Conservation (phyloP, 2,329 filamentous ascomycete species). For the Fusarium oxysporum region DNA sequence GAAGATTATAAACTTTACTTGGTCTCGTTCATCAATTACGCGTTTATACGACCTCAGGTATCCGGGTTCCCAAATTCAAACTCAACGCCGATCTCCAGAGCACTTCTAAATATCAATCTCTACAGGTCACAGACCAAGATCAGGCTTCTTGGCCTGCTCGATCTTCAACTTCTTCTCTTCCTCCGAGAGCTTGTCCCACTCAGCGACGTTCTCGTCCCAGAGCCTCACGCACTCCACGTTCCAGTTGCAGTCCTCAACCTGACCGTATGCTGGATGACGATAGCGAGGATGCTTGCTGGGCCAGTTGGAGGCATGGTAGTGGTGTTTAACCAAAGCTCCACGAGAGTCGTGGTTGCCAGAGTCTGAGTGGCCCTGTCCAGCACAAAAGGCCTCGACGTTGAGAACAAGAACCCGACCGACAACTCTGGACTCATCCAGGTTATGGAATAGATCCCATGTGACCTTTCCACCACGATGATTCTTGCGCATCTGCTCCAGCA, state of each 20-base stretch:
- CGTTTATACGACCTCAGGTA: constrained; percentile 9
- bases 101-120: constrained; percentile 14
- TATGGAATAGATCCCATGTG: constrained; percentile 74
- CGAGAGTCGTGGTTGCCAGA: constrained; percentile 76
- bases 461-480: constrained; percentile 54
- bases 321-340: constrained; percentile 76
- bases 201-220: constrained; percentile 74
- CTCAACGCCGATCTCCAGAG: constrained; percentile 16
- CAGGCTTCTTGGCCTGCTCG: constrained; percentile 47
- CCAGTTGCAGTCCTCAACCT: constrained; percentile 80
- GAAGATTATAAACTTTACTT: background rate
- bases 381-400: constrained; percentile 78
- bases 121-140: background rate
- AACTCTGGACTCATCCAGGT: constrained; percentile 73
- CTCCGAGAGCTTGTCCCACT: constrained; percentile 67
- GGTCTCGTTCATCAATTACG: background rate
- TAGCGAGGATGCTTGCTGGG: constrained; percentile 73
- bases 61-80: constrained; percentile 11
- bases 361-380: constrained; percentile 78
- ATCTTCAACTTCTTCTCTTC: constrained; percentile 68
- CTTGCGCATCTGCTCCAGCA: constrained; percentile 72
- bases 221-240: constrained; percentile 69
- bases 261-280: constrained; percentile 75
- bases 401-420: constrained; percentile 74
- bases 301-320: constrained; percentile 81